Conservation (phyloP, 306 rosid species). For the Rubus parviflorus region DNA sequence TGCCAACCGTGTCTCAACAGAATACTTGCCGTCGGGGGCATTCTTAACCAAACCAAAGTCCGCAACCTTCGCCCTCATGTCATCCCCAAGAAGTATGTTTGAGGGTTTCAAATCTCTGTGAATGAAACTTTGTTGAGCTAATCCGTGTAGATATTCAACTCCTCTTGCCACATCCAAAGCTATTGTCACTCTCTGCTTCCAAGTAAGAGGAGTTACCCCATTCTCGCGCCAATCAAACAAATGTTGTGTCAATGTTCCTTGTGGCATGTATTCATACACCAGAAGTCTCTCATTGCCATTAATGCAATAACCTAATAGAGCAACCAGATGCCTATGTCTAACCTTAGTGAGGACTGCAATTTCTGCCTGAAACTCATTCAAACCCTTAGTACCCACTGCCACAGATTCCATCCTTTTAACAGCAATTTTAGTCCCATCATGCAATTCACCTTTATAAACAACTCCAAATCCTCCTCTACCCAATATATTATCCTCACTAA, state of each 20-base stretch:
- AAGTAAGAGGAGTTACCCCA: constrained; percentile 56
- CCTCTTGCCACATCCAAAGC: constrained; percentile 96
- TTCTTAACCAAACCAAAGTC: constrained; percentile 86
- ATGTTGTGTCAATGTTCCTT: constrained; percentile 80
- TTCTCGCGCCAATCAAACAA: constrained; percentile 66
- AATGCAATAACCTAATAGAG: constrained; percentile 74
- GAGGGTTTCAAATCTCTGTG: constrained; percentile 93
- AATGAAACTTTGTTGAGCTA: constrained; percentile 91
- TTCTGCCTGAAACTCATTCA: constrained; percentile 88
- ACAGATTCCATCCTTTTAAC: constrained; percentile 87
- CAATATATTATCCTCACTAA: constrained; percentile 65
- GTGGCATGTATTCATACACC: constrained; percentile 90
- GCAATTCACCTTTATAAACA: constrained; percentile 83
- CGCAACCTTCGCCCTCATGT: constrained; percentile 92
- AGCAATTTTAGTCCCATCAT: constrained; percentile 83
- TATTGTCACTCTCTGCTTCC: constrained; percentile 78
- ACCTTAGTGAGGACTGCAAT: constrained; percentile 82
- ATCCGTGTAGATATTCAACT: constrained; percentile 82
- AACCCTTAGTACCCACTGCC: constrained; percentile 64
- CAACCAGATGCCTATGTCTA: constrained; percentile 89
- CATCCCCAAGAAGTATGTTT: constrained; percentile 78
- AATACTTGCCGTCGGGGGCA: constrained; percentile 82
- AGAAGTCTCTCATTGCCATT: constrained; percentile 85
- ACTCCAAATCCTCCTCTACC: constrained; percentile 96
- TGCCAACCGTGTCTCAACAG: constrained; percentile 83